These are phyloP conservation scores for Flueggea neowawraea DNA, from an alignment of 441 rosid genomes.

Conservation along the genomic window DNA sequence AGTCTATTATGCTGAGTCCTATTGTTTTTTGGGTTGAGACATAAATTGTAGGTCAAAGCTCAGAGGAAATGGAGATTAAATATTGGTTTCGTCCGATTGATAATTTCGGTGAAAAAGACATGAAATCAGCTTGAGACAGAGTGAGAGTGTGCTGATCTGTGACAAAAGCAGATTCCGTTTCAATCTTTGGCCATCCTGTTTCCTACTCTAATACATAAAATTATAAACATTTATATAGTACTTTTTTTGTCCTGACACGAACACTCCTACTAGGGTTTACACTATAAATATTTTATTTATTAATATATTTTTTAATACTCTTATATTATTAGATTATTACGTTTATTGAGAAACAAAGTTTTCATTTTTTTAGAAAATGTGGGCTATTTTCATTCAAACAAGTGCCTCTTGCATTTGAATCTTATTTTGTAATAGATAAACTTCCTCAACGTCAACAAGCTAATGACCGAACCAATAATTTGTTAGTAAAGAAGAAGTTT, in stretches of 20 bases:
- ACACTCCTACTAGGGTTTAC: no score
- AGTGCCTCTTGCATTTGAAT: no score
- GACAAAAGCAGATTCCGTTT: constrained; percentile 33
- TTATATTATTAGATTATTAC: no score
- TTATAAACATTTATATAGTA: neutral
- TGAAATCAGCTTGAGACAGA: constrained; percentile 30
- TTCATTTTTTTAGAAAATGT: no score
- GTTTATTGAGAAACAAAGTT: no score
- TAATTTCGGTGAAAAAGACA: constrained; percentile 38
- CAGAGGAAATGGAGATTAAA: constrained; percentile 19
- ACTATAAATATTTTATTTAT: no score
- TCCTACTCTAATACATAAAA: constrained; percentile 1
- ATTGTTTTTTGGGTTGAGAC: constrained; percentile 16
- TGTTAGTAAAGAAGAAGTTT: no score
- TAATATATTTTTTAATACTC: no score
- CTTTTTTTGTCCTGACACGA: neutral
- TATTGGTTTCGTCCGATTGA: constrained; percentile 36
- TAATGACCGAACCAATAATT: no score
- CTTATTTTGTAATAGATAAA: no score
- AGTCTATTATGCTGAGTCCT: constrained; percentile 13
- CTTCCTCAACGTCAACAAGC: no score
- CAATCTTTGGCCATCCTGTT: constrained; percentile 16
- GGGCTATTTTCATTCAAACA: no score
- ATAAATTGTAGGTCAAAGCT: constrained; percentile 47
- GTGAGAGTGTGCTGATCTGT: neutral